Conservation (phyloP, 495 filamentous ascomycete species). For the Thozetella sp. region DNA sequence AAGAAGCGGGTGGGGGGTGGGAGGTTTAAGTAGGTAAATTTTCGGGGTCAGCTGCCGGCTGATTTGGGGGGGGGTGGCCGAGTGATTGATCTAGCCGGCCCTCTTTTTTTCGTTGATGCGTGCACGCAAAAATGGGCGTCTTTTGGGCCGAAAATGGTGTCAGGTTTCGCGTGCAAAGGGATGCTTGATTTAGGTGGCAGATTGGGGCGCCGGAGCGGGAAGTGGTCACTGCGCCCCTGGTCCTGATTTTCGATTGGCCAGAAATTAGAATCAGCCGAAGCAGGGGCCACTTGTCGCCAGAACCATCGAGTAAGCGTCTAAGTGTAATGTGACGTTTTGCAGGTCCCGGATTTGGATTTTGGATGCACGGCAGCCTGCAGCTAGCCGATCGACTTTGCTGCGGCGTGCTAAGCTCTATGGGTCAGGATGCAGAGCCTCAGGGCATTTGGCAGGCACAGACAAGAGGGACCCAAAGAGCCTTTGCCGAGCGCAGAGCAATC, state of each 20-base stretch:
- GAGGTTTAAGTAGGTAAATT: conserved; percentile 44
- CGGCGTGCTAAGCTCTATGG: too few relatives aligned
- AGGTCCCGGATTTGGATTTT: not conserved
- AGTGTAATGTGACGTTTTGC: not conserved
- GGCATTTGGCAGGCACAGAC: too few relatives aligned
- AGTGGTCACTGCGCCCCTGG: conserved; percentile 1
- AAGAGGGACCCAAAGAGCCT: too few relatives aligned
- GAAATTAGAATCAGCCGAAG: conserved; percentile 17
- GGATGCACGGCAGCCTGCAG: not conserved
- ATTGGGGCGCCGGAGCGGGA: conserved; percentile 21
- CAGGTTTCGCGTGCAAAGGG: conserved; percentile 23
- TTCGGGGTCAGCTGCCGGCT: conserved; percentile 37
- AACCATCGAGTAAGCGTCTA: not conserved
- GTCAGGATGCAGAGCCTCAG: not conserved
- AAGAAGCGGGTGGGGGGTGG: conserved; percentile 47
- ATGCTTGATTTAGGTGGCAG: conserved; percentile 20
- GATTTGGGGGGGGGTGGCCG: conserved; percentile 29
- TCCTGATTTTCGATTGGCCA: conserved; percentile 32
- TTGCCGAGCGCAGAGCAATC: too few relatives aligned
- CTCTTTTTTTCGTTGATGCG: conserved; percentile 29
- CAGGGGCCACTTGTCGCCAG: conserved; percentile 15
- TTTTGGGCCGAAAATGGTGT: conserved; percentile 30
- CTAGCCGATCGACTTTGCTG: not conserved
- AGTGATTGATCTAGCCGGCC: conserved; percentile 23
- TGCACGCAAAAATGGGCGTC: conserved; percentile 27